Evolutionary conservation across 73 alveolate genomes (phyloP), one percentile per base, ranked within the genome.

Genomic region (Loxodes magnus): DNA sequence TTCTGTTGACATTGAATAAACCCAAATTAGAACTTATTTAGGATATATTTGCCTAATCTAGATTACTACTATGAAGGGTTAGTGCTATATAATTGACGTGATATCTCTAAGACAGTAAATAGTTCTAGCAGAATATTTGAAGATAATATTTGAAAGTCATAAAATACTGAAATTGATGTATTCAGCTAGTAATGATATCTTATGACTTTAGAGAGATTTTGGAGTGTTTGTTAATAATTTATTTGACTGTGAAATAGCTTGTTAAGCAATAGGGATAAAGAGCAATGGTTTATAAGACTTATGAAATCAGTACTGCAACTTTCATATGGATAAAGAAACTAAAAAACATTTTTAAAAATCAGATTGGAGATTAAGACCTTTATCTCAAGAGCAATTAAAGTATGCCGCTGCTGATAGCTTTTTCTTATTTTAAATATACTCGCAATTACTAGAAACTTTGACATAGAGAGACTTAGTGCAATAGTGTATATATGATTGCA

Each of bases 371-470:
- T 31, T 42, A 35, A 51, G 97, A 39, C 97, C 97, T 31, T 67
- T 87, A 9, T 42, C 82, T 7, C 35, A 55, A 31, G 79, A 44
- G 9, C 72, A 60, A 72, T 44, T 71, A 28, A 37, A 16, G 23
- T 87, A 87, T 77, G 94, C 97, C 2, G 92, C 94, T 29, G 69
- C 57, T 59, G 97, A 87, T 64, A 67, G 82, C 14, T 57, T 56
- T 54, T 82, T 57, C 54, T 65, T 87, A 31, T 77, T 82, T 22
- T 75, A 71, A 67, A 43, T 87, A 75, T 87, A 44, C 35, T 69
- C 26, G 52, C 62, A 33, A 54, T 82, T 33, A 23, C 15, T 46
- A 80, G 50, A 39, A 46, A 35, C 39, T 59, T 38, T 71, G 60
- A 39, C 43, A 46, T 33, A 67, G 60, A 27, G 53, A 66, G 29